phyloP scores from a whole-genome alignment of 169 alveolate species.

The Plasmodium ovale region DNA sequence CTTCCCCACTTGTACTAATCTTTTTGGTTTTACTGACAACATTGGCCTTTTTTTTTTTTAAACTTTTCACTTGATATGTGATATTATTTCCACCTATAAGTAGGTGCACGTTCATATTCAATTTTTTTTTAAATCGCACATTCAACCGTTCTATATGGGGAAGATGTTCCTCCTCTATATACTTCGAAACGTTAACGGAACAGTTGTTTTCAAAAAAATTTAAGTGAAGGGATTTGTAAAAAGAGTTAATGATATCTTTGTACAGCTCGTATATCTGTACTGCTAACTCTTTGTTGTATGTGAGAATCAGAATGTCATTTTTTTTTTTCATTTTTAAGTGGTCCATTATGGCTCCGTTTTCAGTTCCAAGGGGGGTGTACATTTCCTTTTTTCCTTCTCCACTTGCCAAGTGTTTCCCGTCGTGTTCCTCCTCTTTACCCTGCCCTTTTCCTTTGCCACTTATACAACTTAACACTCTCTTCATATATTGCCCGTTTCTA shows the following conservation, averaged over 20 bases:
- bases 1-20: no score
- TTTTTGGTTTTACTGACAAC: background rate
- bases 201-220: conserved; percentile 21
- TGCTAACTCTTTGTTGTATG: conserved; percentile 53
- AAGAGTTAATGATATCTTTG: conserved; percentile 58
- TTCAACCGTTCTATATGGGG: conserved; percentile 13
- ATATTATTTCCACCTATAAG: conserved; percentile 68
- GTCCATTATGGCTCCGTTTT: background rate
- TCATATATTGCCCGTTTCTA: background rate
- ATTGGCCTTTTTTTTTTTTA: background rate
- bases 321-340: no score
- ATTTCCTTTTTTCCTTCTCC: no score
- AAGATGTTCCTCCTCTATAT: background rate
- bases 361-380: no score
- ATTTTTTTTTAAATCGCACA: conserved; percentile 15
- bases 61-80: conserved; percentile 48
- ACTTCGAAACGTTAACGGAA: background rate
- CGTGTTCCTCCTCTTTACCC: background rate
- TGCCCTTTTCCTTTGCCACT: background rate
- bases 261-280: conserved; percentile 44
- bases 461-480: background rate
- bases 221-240: conserved; percentile 25
- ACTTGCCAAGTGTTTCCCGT: no score
- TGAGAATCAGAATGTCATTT: conserved; percentile 21
- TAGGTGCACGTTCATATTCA: conserved; percentile 30